These are phyloP conservation scores for Tetradesmus lagerheimii DNA, from an alignment of 139 green algal species.

Conservation along the genomic window DNA sequence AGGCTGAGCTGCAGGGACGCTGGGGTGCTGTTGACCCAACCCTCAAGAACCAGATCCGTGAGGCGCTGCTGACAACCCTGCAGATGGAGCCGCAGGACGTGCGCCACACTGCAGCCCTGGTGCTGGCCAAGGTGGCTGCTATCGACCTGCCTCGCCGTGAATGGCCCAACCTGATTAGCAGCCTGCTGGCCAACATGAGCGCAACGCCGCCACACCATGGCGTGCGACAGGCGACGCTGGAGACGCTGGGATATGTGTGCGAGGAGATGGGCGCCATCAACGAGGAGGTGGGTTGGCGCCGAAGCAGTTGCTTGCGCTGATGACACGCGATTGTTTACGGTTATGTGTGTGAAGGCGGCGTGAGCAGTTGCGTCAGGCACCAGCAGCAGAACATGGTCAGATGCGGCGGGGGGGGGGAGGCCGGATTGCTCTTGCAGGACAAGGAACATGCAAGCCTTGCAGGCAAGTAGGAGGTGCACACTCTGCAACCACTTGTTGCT, in stretches of 20 bases:
- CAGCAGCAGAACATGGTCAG: too few relatives aligned
- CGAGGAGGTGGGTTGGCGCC: constrained; percentile 60
- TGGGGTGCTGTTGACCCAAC: constrained; percentile 80
- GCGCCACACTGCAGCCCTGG: constrained; percentile 86
- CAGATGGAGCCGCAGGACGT: constrained; percentile 68
- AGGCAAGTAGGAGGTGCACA: too few relatives aligned
- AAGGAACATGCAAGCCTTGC: too few relatives aligned
- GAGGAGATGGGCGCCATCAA: constrained; percentile 91
- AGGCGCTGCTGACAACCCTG: constrained; percentile 81
- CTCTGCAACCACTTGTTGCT: background rate
- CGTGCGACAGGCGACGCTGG: constrained; percentile 84
- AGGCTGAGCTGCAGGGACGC: constrained; percentile 73
- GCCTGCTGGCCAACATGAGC: constrained; percentile 81
- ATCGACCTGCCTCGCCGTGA: constrained; percentile 90
- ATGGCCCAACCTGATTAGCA: constrained; percentile 90
- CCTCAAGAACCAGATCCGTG: constrained; percentile 85
- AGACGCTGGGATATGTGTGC: constrained; percentile 96
- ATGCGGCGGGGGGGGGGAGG: too few relatives aligned
- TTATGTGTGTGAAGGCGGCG: too few relatives aligned
- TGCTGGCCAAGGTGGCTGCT: constrained; percentile 94
- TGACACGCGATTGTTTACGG: too few relatives aligned
- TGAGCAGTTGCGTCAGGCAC: too few relatives aligned
- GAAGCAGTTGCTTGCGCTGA: too few relatives aligned
- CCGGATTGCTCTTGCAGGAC: too few relatives aligned
- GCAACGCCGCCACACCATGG: constrained; percentile 51